Percentiles rank a stretch among this genome's conserved stretches.
Evolutionary conservation across 495 filamentous ascomycete genomes (phyloP).

Genomic region (Penicillium egyptiacum): DNA sequence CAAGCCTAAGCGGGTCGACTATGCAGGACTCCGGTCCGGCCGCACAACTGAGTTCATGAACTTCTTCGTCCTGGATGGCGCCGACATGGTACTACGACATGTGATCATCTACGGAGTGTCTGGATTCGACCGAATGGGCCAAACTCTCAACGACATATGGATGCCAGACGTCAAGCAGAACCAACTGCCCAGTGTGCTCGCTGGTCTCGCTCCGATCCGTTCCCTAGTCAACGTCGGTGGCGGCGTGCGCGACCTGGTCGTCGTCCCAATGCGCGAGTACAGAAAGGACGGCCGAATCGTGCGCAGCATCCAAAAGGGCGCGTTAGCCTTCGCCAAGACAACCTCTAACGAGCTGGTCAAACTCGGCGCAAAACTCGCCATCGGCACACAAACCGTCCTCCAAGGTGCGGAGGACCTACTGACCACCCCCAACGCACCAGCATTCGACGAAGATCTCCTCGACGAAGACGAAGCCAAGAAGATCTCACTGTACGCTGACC

Average conservation of each 20-base stretch:
- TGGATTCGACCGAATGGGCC: constrained; percentile 84
- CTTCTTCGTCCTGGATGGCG: constrained; percentile 87
- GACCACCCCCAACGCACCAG: constrained; percentile 39
- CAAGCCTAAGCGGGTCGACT: constrained; percentile 96
- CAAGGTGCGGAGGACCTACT: constrained; percentile 85
- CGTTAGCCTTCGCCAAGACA: constrained; percentile 82
- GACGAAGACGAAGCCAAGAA: constrained; percentile 68
- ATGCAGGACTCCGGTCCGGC: constrained; percentile 91
- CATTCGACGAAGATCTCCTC: constrained; percentile 46
- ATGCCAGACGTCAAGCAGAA: constrained; percentile 89
- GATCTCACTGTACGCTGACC: constrained; percentile 89
- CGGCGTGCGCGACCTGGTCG: constrained; percentile 80
- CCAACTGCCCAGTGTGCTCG: constrained; percentile 85
- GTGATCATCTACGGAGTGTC: constrained; percentile 89
- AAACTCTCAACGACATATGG: constrained; percentile 93
- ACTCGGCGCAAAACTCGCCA: constrained; percentile 89
- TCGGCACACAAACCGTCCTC: constrained; percentile 88
- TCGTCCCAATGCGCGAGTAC: constrained; percentile 90
- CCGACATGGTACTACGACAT: constrained; percentile 82
- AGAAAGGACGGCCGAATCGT: constrained; percentile 90
- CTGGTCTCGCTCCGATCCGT: constrained; percentile 85
- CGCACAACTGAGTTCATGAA: constrained; percentile 99
- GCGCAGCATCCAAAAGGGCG: constrained; percentile 87
- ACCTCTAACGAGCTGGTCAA: constrained; percentile 90
- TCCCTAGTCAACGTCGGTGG: constrained; percentile 86